Evolutionary conservation across 495 filamentous ascomycete species (phyloP).

Genomic region (Talaromyces ruber): DNA sequence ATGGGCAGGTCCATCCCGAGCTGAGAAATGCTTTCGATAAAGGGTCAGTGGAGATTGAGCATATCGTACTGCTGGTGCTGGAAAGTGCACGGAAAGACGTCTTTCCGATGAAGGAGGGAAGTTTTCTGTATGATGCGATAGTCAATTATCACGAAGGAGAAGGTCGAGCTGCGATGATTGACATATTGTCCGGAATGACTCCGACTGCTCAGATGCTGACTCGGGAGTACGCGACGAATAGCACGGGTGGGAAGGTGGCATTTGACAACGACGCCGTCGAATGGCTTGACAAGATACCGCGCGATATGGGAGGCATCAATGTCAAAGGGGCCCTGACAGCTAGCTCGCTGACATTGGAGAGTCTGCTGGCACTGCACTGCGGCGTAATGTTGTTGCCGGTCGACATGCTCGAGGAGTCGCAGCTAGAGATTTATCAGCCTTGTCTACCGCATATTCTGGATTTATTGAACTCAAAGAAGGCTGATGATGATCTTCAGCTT

Average conservation of each 20-base stretch:
- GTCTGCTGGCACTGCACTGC: conserved; percentile 34
- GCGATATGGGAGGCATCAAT: conserved; percentile 35
- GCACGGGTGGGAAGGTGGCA: conserved; percentile 16
- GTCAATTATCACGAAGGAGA: conserved; percentile 19
- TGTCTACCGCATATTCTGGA: conserved; percentile 36
- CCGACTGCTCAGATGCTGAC: conserved; percentile 32
- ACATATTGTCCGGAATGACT: conserved; percentile 25
- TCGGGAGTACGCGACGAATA: conserved; percentile 30
- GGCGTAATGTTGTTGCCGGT: conserved; percentile 36
- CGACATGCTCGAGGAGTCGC: conserved; percentile 33
- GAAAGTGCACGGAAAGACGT: conserved; percentile 40
- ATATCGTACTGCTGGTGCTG: conserved; percentile 34
- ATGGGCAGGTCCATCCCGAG: conserved; percentile 21
- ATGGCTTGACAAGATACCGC: conserved; percentile 15
- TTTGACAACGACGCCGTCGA: conserved; percentile 8
- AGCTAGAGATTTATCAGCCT: conserved; percentile 35
- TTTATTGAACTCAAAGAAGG: conserved; percentile 29
- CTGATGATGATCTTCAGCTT: neutral
- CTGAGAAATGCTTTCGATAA: conserved; percentile 22
- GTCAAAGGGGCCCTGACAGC: conserved; percentile 32
- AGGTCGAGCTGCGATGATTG: conserved; percentile 13
- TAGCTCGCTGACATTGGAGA: conserved; percentile 39
- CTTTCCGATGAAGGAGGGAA: conserved; percentile 35
- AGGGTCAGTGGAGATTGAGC: conserved; percentile 25
- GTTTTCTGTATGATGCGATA: conserved; percentile 28